Base-by-base conservation (phyloP, 164 flowering plant genomes). In the Taxillus chinensis region DNA sequence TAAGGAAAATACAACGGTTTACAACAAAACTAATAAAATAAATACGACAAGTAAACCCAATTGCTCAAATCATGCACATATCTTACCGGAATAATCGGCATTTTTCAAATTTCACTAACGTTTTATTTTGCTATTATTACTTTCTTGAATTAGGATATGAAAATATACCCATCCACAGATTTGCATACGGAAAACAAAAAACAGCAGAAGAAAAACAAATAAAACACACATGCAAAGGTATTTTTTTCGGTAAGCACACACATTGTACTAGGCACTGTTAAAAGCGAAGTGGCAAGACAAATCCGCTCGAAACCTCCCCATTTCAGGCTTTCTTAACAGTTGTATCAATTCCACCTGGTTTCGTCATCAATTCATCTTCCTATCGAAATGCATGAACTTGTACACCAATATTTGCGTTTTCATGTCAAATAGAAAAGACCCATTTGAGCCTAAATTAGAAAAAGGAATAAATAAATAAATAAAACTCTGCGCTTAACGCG, bases 271-370 rank as follows among this genome's bases (percentile, higher is more conserved):
- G 46, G 13, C 74, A 87, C 87, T 71, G 78, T 58, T 42, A 87
- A 63, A 57, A 87, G 86, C 69, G 80, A 72, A 79, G 70, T 58
- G 90, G 90, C 80, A 84, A 70, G 42, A 84, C 62, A 71, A 87
- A 74, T 39, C 85, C 90, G 59, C 68, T 68, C 53, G 62, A 72
- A 80, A 81, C 50, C 45, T 69, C 70, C 76, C 83, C 93, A 87
- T 87, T 55, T 45, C 71, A 59, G 55, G 57, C 67, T 46, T 64
- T 10, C 37, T 15, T 41, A 0, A 50, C 13, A 39, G n/a, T 8
- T 39, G 39, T 38, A 41, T 51, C 57, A 27, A 0, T 27, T 27
- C 27, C 27, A 27, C 27, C 27, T 27, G 27, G 27, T 27, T 43
- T 54, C 48, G 17, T 16, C 46, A 5, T 42, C 5, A 17, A 42